Base-by-base conservation (phyloP, 148 eudicot species). In the Amaranthus palmeri region DNA sequence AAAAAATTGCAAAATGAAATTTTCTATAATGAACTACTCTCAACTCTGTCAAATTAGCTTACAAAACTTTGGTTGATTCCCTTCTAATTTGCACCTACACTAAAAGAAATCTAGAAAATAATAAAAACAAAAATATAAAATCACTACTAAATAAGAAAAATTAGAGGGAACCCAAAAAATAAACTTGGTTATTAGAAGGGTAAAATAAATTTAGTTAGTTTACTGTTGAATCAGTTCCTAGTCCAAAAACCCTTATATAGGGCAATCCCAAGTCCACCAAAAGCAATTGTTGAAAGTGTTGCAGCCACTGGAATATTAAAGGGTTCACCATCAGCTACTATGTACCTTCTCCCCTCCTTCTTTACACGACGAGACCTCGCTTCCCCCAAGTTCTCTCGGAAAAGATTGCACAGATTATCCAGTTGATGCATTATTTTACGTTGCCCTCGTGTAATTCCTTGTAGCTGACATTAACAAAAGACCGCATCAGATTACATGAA, bases 361-460 rank as follows among this genome's bases (percentile, higher is more conserved):
- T 78, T 85, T 74, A 66, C 79, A 25, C 64, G 83, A 18, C 65
- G 78, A 3, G 85, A 40, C 45, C 62, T 79, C 71, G 82, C 90
- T 54, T 83, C 90, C 46, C 81, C 88, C 72, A 81, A 65, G 50
- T 71, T 83, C 52, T 85, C 96, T 5, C 82, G 69, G 13, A 95
- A 84, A 79, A 84, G 85, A 58, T 72, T 86, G 75, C 81, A 84
- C 3, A 95, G 87, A 71, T 83, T 89, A 46, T 89, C 98, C 44
- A 95, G 69, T 71, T 95, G 96, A 74, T 91, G 93, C 85, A 85
- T 79, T 52, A 91, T 79, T 83, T 91, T 92, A 55, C 92, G 91
- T 71, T 95, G 97, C 42, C 88, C 88, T 52, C 97, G 81, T n/a
- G 88, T 78, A 72, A 89, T 75, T 76, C 76, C 86, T 54, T 83